phyloP scores from a whole-genome alignment of 805 yeast genomes.

The Wickerhamiella parazyma region DNA sequence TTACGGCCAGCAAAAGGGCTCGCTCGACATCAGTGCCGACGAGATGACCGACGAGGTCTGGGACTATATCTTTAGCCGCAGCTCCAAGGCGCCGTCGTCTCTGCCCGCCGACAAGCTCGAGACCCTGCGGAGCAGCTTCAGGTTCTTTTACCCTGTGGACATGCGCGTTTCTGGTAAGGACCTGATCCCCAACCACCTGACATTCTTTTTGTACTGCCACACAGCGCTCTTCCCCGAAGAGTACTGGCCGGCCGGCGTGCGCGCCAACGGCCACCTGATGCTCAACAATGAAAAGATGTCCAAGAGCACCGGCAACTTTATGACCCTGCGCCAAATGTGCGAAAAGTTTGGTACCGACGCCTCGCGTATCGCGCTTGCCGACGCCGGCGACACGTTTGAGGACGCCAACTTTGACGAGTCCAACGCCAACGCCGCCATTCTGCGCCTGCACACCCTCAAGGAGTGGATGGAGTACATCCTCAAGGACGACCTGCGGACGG shows the following conservation, averaged over 20 bases:
- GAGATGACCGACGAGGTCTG: slow-evolving; percentile 88
- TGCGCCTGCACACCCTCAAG: slow-evolving; percentile 79
- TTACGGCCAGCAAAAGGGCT: slow-evolving; percentile 66
- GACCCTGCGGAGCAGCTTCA: slow-evolving; percentile 81
- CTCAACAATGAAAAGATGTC: slow-evolving; percentile 97
- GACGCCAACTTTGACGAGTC: slow-evolving; percentile 97
- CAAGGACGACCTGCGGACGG: slow-evolving; percentile 37
- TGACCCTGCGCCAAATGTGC: slow-evolving; percentile 74
- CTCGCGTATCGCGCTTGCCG: slow-evolving; percentile 91
- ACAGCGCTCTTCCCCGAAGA: slow-evolving; percentile 83
- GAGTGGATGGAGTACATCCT: slow-evolving; percentile 88
- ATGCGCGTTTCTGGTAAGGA: slow-evolving; percentile 90
- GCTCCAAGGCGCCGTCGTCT: slow-evolving; percentile 36
- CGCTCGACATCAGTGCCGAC: slow-evolving; percentile 59
- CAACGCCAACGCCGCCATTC: slow-evolving; percentile 92
- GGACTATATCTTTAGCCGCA: slow-evolving; percentile 73
- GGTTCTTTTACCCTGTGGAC: slow-evolving; percentile 92
- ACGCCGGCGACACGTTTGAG: slow-evolving; percentile 94
- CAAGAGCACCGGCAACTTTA: slow-evolving; percentile 92
- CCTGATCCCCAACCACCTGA: slow-evolving; percentile 91
- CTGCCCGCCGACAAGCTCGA: slow-evolving; percentile 57
- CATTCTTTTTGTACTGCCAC: slow-evolving; percentile 87
- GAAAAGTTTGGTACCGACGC: slow-evolving; percentile 96
- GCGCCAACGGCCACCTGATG: slow-evolving; percentile 91
- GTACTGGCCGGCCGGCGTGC: slow-evolving; percentile 87